These are phyloP conservation scores for Ramularia endophylla DNA, from an alignment of 2,329 filamentous ascomycete species.

Conservation along the genomic window DNA sequence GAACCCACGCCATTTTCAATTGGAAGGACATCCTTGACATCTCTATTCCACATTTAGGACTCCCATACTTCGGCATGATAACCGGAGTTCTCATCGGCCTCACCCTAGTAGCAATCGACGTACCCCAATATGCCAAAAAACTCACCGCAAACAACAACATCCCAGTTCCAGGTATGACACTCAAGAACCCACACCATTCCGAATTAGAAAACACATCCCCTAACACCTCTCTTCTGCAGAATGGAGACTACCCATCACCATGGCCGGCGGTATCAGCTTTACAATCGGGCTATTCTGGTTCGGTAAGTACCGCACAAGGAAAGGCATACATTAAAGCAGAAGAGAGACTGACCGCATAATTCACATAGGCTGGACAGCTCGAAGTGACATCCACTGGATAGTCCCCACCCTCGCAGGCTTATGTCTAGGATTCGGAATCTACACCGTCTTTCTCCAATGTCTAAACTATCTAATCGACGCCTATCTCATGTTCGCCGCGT, in stretches of 20 bases:
- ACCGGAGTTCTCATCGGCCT: slow-evolving; percentile 24
- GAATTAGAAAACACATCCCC: no score
- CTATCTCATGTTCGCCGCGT: slow-evolving; percentile 34
- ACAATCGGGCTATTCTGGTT: slow-evolving; percentile 25
- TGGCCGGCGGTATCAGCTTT: slow-evolving; percentile 30
- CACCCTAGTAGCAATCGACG: slow-evolving; percentile 19
- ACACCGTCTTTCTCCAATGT: slow-evolving; percentile 47
- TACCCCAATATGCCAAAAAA: slow-evolving; percentile 30
- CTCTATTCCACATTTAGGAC: slow-evolving; percentile 14
- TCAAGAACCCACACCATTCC: no score
- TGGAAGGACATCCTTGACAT: no score
- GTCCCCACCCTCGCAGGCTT: slow-evolving; percentile 41
- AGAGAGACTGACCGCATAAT: slow-evolving; percentile 18
- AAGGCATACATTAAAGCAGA: background rate
- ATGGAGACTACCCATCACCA: slow-evolving; percentile 31
- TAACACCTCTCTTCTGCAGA: no score
- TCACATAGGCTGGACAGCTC: slow-evolving; percentile 32
- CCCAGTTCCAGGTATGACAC: slow-evolving; percentile 36
- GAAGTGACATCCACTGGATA: slow-evolving; percentile 40
- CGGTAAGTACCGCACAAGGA: background rate
- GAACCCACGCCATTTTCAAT: no score
- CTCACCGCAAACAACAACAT: slow-evolving; percentile 28
- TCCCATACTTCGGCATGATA: slow-evolving; percentile 76
- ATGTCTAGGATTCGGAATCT: slow-evolving; percentile 36
- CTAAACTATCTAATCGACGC: slow-evolving; percentile 48